Evolutionary conservation across 768 basidiomycete genomes (phyloP).

Genomic region (Mycena vitilis): DNA sequence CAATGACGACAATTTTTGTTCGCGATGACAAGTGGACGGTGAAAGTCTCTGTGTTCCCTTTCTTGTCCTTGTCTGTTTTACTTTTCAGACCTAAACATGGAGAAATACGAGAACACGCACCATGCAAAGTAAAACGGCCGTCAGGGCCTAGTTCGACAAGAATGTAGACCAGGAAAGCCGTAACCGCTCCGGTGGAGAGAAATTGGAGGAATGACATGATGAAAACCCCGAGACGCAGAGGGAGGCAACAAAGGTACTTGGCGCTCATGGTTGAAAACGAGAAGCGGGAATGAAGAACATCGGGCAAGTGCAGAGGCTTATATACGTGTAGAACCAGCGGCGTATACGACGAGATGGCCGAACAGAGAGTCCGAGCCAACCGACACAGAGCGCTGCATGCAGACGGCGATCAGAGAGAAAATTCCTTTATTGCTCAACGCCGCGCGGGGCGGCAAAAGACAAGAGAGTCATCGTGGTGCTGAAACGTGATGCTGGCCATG

Average conservation of each 20-base stretch:
- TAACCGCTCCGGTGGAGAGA: constrained; percentile 45
- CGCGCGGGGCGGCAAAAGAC: neutral
- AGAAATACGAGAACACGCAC: constrained; percentile 1
- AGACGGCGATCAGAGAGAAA: neutral
- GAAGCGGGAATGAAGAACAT: constrained; percentile 16
- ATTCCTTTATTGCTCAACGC: constrained; percentile 1
- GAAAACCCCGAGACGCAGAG: constrained; percentile 55
- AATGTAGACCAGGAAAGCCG: constrained; percentile 46
- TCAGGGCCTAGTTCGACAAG: constrained; percentile 41
- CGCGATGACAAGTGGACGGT: constrained; percentile 32
- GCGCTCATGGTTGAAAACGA: constrained; percentile 44
- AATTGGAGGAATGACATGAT: constrained; percentile 56
- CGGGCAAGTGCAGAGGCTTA: constrained; percentile 16
- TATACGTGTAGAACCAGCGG: neutral
- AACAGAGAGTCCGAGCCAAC: neutral
- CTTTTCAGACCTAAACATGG: neutral
- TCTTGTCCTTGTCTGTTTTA: constrained; percentile 1
- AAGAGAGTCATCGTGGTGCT: no score
- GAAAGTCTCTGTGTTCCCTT: neutral
- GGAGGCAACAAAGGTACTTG: constrained; percentile 57
- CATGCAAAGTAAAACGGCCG: constrained; percentile 13
- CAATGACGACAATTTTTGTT: constrained; percentile 42
- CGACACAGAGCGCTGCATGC: neutral
- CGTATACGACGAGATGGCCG: constrained; percentile 1
- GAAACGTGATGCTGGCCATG: no score